Percentiles rank a stretch among this genome's conserved stretches.
These are phyloP conservation scores for Quercus berberidifolia DNA, from an alignment of 306 rosid species.

Conservation along the genomic window DNA sequence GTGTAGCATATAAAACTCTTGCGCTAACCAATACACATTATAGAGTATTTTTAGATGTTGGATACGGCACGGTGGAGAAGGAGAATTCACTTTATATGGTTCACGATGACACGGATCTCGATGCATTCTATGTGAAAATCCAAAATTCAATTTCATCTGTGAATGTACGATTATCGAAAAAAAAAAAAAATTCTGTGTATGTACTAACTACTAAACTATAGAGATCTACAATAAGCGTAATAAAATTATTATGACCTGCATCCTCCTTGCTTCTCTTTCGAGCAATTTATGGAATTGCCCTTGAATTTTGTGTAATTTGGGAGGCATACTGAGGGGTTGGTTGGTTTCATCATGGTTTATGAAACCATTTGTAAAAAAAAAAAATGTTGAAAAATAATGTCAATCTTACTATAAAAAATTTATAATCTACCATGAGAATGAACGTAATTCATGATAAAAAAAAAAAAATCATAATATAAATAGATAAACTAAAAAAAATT, in stretches of 20 bases:
- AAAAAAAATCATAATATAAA: no score
- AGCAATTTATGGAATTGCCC: conserved; percentile 6
- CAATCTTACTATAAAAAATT: no score
- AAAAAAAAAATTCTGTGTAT: not conserved
- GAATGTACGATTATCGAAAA: no score
- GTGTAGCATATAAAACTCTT: not conserved
- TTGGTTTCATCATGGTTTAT: no score
- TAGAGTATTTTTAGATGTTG: not conserved
- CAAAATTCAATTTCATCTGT: conserved; percentile 2
- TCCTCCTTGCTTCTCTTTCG: no score
- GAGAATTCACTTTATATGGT: not conserved
- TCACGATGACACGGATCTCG: not conserved
- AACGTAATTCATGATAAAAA: no score
- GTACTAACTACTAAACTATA: not conserved
- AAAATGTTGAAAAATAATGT: no score
- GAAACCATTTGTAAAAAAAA: no score
- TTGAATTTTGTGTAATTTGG: not conserved
- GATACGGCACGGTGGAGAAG: not conserved
- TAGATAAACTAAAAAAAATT: no score
- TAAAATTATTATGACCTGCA: not conserved
- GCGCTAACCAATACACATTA: not conserved
- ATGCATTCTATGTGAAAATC: not conserved
- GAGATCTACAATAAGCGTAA: conserved; percentile 31
- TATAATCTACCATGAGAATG: no score
- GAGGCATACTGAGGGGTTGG: not conserved